Evolutionary conservation across 2,329 filamentous ascomycete genomes (phyloP), one percentile per base, ranked within the genome.

Genomic region (Polychaeton citri): DNA sequence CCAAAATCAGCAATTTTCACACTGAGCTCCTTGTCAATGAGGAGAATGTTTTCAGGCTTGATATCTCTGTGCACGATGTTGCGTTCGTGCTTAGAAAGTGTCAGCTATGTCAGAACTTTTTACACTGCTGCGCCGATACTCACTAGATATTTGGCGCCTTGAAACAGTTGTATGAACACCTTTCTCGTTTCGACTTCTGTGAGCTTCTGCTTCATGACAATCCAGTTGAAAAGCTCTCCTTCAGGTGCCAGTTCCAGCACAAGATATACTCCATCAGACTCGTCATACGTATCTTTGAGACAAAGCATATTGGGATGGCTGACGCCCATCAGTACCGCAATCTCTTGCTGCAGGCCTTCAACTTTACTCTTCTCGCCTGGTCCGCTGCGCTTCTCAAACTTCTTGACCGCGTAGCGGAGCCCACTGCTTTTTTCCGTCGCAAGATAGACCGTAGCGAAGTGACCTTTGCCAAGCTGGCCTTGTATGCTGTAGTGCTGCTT

Each of bases 51-150:
- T 55, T 96, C 88, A 0, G 87, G 88, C 60, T 95, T 96, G 62
- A 98, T 95, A 50, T 98, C 90, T 39, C 90, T 81, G 58, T 98
- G 90, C 4, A 96, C 87, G 57, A 98, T 93, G 50, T 90, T 92
- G 43, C 90, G 82, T 42, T 96, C 90, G 56, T 98, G 90, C 88
- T 95, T 42, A 21, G 39, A 21, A 21, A 7, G 30, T 4, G 30
- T 32, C 18, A 32, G 13, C 16, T 9, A 31, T 19, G 4, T n/a
- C 30, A 19, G 10, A 34, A 19, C 6, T 10, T n/a, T 16, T 17
- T 10, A 32, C 24, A 4, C 24, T 28, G 10, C 12, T 32, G 10
- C 5, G 10, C 5, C 30, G 13, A 16, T 4, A 60, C 76, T 61
- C 69, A 95, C 88, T 65, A 98, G 56, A 58, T 98, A 96, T 57